Conservation (phyloP, 768 basidiomycete genomes). For the Kwoniella bestiolae region DNA sequence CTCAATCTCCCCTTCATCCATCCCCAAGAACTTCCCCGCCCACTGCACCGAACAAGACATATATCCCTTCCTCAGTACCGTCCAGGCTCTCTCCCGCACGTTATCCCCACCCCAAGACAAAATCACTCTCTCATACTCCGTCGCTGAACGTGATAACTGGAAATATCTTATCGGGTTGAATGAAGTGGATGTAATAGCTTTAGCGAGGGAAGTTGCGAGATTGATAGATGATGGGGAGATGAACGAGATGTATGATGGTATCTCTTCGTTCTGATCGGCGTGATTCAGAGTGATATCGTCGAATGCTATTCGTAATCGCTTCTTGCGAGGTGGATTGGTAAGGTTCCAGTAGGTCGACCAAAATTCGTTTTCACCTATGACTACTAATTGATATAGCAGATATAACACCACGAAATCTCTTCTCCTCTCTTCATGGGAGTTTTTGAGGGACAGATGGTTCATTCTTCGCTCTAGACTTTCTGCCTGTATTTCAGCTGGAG, state of each 20-base stretch:
- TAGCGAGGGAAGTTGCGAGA: slow-evolving; percentile 9
- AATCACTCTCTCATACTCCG: slow-evolving; percentile 32
- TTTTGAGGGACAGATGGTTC: neutral
- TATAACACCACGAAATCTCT: slow-evolving; percentile 31
- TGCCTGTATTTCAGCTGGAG: too few species aligned
- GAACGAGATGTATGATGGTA: slow-evolving; percentile 1
- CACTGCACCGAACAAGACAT: slow-evolving; percentile 25
- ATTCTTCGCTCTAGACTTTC: too few species aligned
- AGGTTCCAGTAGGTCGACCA: slow-evolving; percentile 20
- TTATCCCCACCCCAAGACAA: slow-evolving; percentile 33
- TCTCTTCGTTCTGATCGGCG: neutral
- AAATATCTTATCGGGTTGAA: slow-evolving; percentile 42
- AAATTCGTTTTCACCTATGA: slow-evolving; percentile 22
- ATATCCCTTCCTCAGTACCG: slow-evolving; percentile 37
- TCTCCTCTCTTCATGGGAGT: neutral
- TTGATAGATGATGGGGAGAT: neutral
- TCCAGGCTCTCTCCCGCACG: slow-evolving; percentile 45
- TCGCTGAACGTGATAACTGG: neutral
- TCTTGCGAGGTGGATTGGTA: slow-evolving; percentile 4
- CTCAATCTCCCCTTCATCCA: slow-evolving; percentile 9
- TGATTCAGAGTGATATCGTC: slow-evolving; percentile 2
- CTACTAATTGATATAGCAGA: slow-evolving; percentile 39
- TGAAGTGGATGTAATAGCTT: slow-evolving; percentile 17
- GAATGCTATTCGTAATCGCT: slow-evolving; percentile 17
- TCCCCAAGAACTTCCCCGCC: slow-evolving; percentile 28